phyloP scores from a whole-genome alignment of 768 basidiomycete genomes.

The Boletus barrowsii region DNA sequence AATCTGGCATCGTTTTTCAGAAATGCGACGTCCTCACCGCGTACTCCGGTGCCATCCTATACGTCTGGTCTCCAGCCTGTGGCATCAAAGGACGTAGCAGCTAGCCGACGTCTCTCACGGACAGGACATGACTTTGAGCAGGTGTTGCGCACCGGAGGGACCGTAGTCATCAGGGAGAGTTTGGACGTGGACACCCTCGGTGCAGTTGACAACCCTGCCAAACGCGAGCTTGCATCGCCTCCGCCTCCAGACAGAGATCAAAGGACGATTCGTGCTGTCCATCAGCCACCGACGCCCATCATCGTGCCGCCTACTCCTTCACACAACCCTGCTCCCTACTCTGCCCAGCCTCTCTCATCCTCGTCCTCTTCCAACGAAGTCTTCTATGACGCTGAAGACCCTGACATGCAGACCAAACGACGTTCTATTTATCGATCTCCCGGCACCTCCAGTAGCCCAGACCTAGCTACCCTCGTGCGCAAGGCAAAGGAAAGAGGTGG shows the following conservation, averaged over 20 bases:
- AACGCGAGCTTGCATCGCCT: slow-evolving; percentile 42
- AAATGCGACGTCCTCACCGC: slow-evolving; percentile 44
- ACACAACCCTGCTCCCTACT: slow-evolving; percentile 37
- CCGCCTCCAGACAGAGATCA: slow-evolving; percentile 35
- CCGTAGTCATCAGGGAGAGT: slow-evolving; percentile 67
- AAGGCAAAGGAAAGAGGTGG: slow-evolving; percentile 75
- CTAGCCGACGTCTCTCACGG: slow-evolving; percentile 59
- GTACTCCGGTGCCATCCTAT: slow-evolving; percentile 46
- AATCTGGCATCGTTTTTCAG: slow-evolving; percentile 69
- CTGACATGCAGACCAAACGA: slow-evolving; percentile 68
- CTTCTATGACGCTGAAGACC: slow-evolving; percentile 63
- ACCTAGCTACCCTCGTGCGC: slow-evolving; percentile 80
- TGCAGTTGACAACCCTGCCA: slow-evolving; percentile 40
- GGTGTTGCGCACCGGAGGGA: slow-evolving; percentile 63
- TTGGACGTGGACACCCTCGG: slow-evolving; percentile 69
- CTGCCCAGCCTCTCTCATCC: slow-evolving; percentile 33
- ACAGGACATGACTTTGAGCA: slow-evolving; percentile 82
- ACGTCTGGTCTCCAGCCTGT: slow-evolving; percentile 54
- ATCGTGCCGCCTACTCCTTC: slow-evolving; percentile 71
- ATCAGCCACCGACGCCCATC: slow-evolving; percentile 57
- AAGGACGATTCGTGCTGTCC: slow-evolving; percentile 33
- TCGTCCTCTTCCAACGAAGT: slow-evolving; percentile 58
- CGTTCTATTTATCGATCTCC: slow-evolving; percentile 84
- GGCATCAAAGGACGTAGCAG: slow-evolving; percentile 46
- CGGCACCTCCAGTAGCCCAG: slow-evolving; percentile 89